phyloP scores from a whole-genome alignment of 805 yeast genomes.

The Suhomyces sp. region DNA sequence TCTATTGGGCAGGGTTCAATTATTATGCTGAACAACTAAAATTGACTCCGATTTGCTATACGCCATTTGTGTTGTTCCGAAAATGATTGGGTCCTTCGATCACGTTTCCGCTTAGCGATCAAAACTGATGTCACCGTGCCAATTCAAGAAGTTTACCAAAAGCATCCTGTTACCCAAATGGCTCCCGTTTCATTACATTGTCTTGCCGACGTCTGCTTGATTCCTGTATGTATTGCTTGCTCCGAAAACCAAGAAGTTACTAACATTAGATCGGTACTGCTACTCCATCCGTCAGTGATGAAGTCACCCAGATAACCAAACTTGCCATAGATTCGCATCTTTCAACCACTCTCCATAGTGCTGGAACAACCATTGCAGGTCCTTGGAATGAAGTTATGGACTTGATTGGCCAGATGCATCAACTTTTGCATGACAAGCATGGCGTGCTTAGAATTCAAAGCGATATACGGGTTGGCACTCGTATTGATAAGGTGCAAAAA shows the following conservation, averaged over 20 bases:
- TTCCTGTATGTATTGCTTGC: constrained; percentile 55
- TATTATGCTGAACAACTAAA: background rate
- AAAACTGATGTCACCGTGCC: background rate
- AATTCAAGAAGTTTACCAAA: background rate
- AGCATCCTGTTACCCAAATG: constrained; percentile 5
- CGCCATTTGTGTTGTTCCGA: background rate
- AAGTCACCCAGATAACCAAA: constrained; percentile 68
- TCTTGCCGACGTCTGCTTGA: constrained; percentile 80
- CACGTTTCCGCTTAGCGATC: background rate
- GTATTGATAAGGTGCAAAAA: constrained; percentile 69
- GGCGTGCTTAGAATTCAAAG: constrained; percentile 81
- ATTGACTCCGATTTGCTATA: background rate
- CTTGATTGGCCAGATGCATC: constrained; percentile 75
- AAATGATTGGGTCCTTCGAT: background rate
- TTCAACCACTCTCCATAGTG: constrained; percentile 75
- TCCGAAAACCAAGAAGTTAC: background rate
- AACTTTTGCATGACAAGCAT: constrained; percentile 56
- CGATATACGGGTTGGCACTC: constrained; percentile 83
- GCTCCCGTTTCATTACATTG: constrained; percentile 51
- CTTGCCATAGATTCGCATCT: constrained; percentile 61
- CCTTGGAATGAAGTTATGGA: constrained; percentile 89
- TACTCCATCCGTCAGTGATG: constrained; percentile 75
- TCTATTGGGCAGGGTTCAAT: background rate
- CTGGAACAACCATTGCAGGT: constrained; percentile 90
- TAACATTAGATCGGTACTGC: constrained; percentile 66